Evolutionary conservation across 2,329 filamentous ascomycete species (phyloP), one percentile per base, ranked within the genome.

Genomic region (Lasiodiplodia theobromae): DNA sequence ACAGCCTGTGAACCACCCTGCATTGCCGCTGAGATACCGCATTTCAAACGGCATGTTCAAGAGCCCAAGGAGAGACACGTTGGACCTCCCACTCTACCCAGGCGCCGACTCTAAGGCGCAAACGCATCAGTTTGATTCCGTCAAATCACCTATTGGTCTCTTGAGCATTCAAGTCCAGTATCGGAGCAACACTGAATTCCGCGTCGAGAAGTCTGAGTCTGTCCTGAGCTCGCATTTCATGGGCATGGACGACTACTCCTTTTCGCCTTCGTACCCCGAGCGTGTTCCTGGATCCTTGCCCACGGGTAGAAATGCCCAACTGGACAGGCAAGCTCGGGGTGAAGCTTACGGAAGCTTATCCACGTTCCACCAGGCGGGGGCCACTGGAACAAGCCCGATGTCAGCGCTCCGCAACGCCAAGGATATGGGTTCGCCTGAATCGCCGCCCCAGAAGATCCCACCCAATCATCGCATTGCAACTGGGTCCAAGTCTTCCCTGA

Each of bases 211-310:
- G 79, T 92, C 94, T 0, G 96, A 98, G 80, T 91, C 94, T 5
- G 82, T 98, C 10, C 82, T 98, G 53, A 97, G 94, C 81, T 97
- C 95, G 16, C 91, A 93, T 38, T 97, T 98, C 76, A 94, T 97
- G 87, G 94, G 93, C 16, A 87, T 93, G 47, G 94, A 97, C 76
- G 94, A 97, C 76, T 89, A 92, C 70, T 92, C 93, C 75, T 96
- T 97, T 78, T 89, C 89, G 70, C 94, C 94, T 10, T 94, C 93
- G 1, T 80, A 96, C 21, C 86, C 88, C 6, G 86, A 86, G 64
- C 72, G 74, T 66, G 90, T 93, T 71, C 83, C 90, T 54, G 93
- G 92, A 38, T 96, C 93, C n/a, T 82, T 96, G 63, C 92, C 93
- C 18, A 86, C 89, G 56, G 79, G 82, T 80, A 89, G 80, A 82